Evolutionary conservation across 805 yeast species (phyloP), one percentile per base, ranked within the genome.

Genomic region (Ascoidea rubescens): DNA sequence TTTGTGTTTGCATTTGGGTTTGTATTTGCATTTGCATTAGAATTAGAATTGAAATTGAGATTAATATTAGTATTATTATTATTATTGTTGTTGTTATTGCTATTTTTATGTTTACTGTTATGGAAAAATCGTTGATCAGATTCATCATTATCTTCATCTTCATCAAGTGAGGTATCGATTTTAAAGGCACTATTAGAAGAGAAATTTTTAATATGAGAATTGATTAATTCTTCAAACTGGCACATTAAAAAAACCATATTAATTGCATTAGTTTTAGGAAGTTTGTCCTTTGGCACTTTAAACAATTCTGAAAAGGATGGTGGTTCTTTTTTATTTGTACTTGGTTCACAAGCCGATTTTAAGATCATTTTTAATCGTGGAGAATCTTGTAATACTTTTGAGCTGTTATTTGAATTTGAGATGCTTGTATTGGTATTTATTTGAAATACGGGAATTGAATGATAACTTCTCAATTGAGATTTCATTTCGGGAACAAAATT

Each of bases 401-500:
- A 82, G 47, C 77, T 76, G 12, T 73, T 64, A 48, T 67, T 67
- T 31, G 58, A 54, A 66, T 73, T 61, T 5, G 49, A 48, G 5
- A 67, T 61, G 28, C 28, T 21, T 21, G 28, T 21, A 51, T 72
- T 77, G 16, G 83, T 74, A 53, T 77, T 79, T 2, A 84, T 80
- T 64, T 91, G 97, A 47, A 91, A 71, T 8, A 89, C 80, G 0
- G 99, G 99, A 42, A 91, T 87, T 10, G 96, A 85, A 67, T 91
- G 97, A 63, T 86, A 91, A 0, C 97, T 90, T 61, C 99, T 74
- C 56, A 91, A 73, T 58, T 89, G 91, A 0, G 96, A 87, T 59
- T 88, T 83, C 98, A 91, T 91, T 62, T 89, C 97, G 28, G 95
- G 87, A 53, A 88, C 96, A 63, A 91, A 85, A 67, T 91, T 91